These are phyloP conservation scores for Neofusicoccum sp. DNA, from an alignment of 2,329 filamentous ascomycete genomes.

Conservation along the genomic window DNA sequence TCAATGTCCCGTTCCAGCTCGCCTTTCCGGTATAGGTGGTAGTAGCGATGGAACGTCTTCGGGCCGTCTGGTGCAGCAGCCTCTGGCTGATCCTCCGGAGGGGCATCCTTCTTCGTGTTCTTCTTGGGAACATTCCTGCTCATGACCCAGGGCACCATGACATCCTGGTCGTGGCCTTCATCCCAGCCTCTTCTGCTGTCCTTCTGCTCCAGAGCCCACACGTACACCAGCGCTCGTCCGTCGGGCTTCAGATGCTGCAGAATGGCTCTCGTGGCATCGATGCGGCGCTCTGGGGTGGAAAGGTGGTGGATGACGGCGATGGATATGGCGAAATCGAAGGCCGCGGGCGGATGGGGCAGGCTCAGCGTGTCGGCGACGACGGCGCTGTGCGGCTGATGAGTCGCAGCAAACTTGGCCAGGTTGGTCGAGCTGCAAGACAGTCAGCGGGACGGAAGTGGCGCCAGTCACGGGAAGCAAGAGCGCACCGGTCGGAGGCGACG, in stretches of 20 bases:
- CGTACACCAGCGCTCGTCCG: conserved; percentile 68
- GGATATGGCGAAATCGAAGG: conserved; percentile 86
- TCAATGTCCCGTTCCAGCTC: conserved; percentile 80
- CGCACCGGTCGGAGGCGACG: conserved; percentile 70
- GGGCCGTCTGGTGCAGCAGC: conserved; percentile 21
- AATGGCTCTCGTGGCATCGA: conserved; percentile 69
- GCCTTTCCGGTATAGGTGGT: conserved; percentile 84
- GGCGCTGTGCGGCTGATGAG: conserved; percentile 60
- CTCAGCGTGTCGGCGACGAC: conserved; percentile 78
- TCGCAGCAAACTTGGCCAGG: conserved; percentile 56
- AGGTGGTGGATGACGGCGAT: conserved; percentile 95
- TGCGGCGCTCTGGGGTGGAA: conserved; percentile 70
- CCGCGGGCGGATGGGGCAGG: conserved; percentile 68
- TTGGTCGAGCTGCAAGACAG: conserved; percentile 48
- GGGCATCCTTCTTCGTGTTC: conserved; percentile 29
- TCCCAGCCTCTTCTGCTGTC: conserved; percentile 85
- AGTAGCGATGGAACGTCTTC: conserved; percentile 81
- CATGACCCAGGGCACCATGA: conserved; percentile 94
- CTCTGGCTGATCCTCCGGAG: conserved; percentile 21
- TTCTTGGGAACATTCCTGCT: conserved; percentile 27
- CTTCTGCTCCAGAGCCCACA: conserved; percentile 94
- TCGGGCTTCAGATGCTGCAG: conserved; percentile 59
- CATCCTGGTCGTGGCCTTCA: conserved; percentile 78
- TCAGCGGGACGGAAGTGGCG: background rate
- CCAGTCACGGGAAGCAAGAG: background rate